phyloP scores from a whole-genome alignment of 2,329 filamentous ascomycete genomes.

The Sporothrix humicola region DNA sequence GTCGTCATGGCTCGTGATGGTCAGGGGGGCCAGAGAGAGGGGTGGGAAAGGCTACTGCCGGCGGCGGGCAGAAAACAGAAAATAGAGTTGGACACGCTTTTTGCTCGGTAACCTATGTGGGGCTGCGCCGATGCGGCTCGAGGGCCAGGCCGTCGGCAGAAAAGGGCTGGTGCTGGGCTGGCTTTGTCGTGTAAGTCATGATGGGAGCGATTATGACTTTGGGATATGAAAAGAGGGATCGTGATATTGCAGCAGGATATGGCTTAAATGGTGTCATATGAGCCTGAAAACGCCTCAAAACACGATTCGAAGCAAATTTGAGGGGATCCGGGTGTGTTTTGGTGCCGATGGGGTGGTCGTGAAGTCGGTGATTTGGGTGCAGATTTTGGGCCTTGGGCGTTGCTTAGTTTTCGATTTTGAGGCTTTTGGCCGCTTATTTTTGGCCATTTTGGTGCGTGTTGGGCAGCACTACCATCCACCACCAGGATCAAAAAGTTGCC shows the following conservation, averaged over 20 bases:
- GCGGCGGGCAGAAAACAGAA: conserved; percentile 29
- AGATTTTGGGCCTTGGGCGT: not conserved
- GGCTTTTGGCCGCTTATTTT: conserved; percentile 17
- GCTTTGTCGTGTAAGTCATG: conserved; percentile 23
- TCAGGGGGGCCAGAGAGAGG: conserved; percentile 16
- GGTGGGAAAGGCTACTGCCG: conserved; percentile 24
- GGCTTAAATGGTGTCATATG: not conserved
- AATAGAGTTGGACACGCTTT: conserved; percentile 34
- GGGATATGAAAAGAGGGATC: not conserved
- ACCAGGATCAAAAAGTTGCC: not conserved
- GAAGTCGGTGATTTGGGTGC: not conserved
- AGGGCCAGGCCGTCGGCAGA: conserved; percentile 29
- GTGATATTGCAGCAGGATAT: not conserved
- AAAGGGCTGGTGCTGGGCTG: conserved; percentile 20
- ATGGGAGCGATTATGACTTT: conserved; percentile 2
- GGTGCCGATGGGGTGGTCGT: not conserved
- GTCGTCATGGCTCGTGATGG: conserved; percentile 27
- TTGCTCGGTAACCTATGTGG: conserved; percentile 37
- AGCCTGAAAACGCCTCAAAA: conserved; percentile 11
- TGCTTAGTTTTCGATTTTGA: conserved; percentile 22
- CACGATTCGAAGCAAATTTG: not conserved
- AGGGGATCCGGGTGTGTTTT: not conserved
- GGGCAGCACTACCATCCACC: not conserved
- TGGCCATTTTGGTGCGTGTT: not conserved
- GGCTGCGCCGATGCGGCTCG: conserved; percentile 38